These are phyloP conservation scores for Sporodiniella umbellata DNA, from an alignment of 371 early-diverging fungal genomes.

Conservation along the genomic window DNA sequence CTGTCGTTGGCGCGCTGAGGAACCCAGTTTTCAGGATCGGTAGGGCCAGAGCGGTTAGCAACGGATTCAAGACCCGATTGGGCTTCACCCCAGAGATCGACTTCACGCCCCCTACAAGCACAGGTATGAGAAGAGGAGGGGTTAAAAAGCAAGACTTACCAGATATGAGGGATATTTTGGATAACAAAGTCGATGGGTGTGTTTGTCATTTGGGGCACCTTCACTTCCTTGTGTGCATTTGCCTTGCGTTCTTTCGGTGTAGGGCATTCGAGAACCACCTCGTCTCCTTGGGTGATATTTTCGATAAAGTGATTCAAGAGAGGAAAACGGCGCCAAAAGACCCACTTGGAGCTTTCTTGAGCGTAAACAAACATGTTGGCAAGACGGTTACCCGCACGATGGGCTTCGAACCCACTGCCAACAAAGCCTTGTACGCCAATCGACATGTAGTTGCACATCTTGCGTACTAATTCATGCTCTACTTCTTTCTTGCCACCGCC, in stretches of 20 bases:
- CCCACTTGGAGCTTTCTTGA: slow-evolving; percentile 55
- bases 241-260: slow-evolving; percentile 2
- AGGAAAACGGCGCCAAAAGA: slow-evolving; percentile 53
- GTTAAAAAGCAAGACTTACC: slow-evolving; percentile 15
- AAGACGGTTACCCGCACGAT: slow-evolving; percentile 49
- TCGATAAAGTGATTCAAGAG: slow-evolving; percentile 48
- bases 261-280: slow-evolving; percentile 17
- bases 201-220: slow-evolving; percentile 22
- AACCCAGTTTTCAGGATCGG: slow-evolving; percentile 28
- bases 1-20: slow-evolving; percentile 39
- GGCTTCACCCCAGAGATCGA: slow-evolving; percentile 44
- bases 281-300: slow-evolving; percentile 21
- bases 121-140: no score
- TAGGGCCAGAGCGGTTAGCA: slow-evolving; percentile 16
- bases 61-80: slow-evolving; percentile 26
- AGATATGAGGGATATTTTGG: slow-evolving; percentile 44
- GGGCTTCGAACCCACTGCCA: slow-evolving; percentile 60
- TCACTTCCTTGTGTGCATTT: neutral
- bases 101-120: slow-evolving; percentile 37
- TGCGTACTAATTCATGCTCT: slow-evolving; percentile 21
- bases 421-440: slow-evolving; percentile 66
- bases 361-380: slow-evolving; percentile 55
- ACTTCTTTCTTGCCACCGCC: no score
- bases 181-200: slow-evolving; percentile 41
- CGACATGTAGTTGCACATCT: slow-evolving; percentile 60